Percentiles rank a stretch among this genome's conserved stretches.
phyloP scores from a whole-genome alignment of 352 stramenopile genomes.

The Globisporangium paddicum region DNA sequence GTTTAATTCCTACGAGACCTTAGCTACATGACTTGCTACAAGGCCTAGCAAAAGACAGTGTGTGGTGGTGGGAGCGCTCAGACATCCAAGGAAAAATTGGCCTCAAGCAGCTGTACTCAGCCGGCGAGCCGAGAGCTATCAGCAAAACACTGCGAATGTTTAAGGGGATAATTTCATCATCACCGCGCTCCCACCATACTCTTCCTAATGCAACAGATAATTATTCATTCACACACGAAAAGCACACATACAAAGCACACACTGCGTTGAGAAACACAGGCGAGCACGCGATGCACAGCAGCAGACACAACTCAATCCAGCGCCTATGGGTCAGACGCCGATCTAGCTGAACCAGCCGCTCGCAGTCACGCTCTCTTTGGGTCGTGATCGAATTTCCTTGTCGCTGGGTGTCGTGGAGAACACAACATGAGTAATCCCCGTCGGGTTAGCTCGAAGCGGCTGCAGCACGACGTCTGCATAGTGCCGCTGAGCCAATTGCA shows the following conservation, averaged over 20 bases:
- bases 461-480: conserved; percentile 53
- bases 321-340: neutral
- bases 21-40: neutral
- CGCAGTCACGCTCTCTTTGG: neutral
- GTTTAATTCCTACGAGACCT: neutral
- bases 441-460: conserved; percentile 85
- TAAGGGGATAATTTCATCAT: conserved; percentile 77
- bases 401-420: conserved; percentile 83
- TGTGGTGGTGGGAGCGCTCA: conserved; percentile 20
- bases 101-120: conserved; percentile 52
- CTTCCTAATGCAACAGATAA: neutral
- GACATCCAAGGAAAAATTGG: conserved; percentile 45
- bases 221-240: neutral
- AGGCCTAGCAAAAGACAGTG: too few species aligned
- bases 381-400: conserved; percentile 19
- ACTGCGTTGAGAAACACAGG: conserved; percentile 5
- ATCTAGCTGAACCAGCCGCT: neutral
- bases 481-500: conserved; percentile 86
- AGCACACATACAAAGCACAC: neutral
- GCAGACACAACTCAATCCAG: neutral
- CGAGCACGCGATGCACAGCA: neutral
- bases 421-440: conserved; percentile 91
- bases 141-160: conserved; percentile 48
- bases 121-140: conserved; percentile 41
- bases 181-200: conserved; percentile 31